Evolutionary conservation across 2,329 filamentous ascomycete species (phyloP), one percentile per base, ranked within the genome.

Genomic region (Aspergillus aculeatinus): DNA sequence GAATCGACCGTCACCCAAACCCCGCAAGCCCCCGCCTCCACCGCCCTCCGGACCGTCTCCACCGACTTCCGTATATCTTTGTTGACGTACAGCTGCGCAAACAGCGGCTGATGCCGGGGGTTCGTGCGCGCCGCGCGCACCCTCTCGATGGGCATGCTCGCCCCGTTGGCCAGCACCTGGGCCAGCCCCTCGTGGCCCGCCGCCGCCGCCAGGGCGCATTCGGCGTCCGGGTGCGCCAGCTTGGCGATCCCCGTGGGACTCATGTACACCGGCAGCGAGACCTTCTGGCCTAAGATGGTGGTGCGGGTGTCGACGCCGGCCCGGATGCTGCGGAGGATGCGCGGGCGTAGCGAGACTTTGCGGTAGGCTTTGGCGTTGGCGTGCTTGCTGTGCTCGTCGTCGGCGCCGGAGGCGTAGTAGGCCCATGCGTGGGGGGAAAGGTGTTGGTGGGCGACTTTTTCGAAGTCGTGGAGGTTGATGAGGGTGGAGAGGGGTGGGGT

Each of bases 331-430:
- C 76, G 72, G 1, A 81, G 69, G 27, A 81, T 73, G 11, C 81
- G 75, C 4, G 82, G 82, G 5, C 81, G 74, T 42, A 83, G 75
- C 64, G 75, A 74, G 29, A 83, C 74, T n/a, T 78, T 76, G 29
- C 75, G 73, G 57, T 79, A 82, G 60, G 76, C 74, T 5, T 71
- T 70, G 48, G 68, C 70, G 62, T 82, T 82, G 27, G 76, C 70
- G 23, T 74, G 73, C 54, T 76, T 74, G n/a, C 80, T 83, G 35
- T 79, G 70, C 55, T 80, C 79, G 48, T 82, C 79, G 1, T 82
- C 83, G 0, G 81, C 80, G 1, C 80, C 82, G 1, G 78, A 80
- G n/a, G 75, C 77, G 68, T 83, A 83, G 55, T 76, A 77, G 4
- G 72, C 72, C 73, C 73, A 76, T n/a, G 72, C 70, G 16, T 70